These are phyloP conservation scores for Populus simonii DNA, from an alignment of 345 rosid species.

Conservation along the genomic window DNA sequence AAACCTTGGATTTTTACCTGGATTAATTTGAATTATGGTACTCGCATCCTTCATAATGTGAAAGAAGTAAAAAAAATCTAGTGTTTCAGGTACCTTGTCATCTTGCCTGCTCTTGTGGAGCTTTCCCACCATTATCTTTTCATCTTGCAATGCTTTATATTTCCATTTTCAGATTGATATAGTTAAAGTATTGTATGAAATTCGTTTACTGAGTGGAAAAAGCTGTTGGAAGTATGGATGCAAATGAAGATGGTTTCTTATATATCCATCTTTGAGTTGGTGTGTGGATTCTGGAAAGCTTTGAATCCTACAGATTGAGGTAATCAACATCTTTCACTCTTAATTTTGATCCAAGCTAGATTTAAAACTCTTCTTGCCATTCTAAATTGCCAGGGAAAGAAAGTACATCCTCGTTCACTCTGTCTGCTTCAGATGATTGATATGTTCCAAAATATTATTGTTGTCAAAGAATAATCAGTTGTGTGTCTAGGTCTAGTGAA, in stretches of 20 bases:
- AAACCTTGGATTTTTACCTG: slow-evolving; percentile 35
- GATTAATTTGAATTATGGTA: slow-evolving; percentile 38
- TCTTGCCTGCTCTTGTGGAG: slow-evolving; percentile 15
- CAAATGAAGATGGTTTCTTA: slow-evolving; percentile 14
- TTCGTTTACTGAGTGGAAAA: slow-evolving; percentile 16
- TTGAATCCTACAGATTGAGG: slow-evolving; percentile 17
- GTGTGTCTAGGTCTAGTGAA: background rate
- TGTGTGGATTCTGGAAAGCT: slow-evolving; percentile 12
- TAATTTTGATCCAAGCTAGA: background rate
- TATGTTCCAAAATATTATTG: background rate
- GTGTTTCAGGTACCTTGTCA: slow-evolving; percentile 33
- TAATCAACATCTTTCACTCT: slow-evolving; percentile 8
- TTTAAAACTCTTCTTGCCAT: background rate
- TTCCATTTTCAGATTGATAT: slow-evolving; percentile 20
- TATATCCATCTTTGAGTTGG: slow-evolving; percentile 8
- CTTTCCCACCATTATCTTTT: slow-evolving; percentile 2
- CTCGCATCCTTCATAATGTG: slow-evolving; percentile 24
- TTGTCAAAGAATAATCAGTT: background rate
- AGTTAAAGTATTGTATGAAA: slow-evolving; percentile 12
- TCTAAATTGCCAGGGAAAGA: background rate
- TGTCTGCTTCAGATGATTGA: background rate
- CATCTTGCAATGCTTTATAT: background rate
- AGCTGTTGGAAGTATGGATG: slow-evolving; percentile 13
- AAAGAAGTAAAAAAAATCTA: slow-evolving; percentile 28
- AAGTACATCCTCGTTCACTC: background rate